Percentiles rank a stretch among this genome's conserved stretches.
Evolutionary conservation across 2,329 filamentous ascomycete species (phyloP).

Genomic region (Pseudopyricularia cyperi): DNA sequence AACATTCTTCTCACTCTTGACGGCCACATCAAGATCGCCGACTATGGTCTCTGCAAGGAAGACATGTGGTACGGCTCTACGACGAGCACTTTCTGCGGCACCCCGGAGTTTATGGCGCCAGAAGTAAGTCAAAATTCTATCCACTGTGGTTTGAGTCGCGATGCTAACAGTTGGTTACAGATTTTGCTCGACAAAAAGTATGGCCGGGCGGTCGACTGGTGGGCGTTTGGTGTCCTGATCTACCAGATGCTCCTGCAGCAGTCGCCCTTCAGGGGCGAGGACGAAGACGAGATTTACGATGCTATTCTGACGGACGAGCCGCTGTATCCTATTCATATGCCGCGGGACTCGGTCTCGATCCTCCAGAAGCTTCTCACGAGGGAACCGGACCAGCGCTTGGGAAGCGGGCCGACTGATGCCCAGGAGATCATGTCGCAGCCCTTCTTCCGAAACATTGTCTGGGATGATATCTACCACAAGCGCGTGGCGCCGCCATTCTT

Average conservation of each 20-base stretch:
- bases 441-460: conserved; percentile 95
- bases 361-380: conserved; percentile 93
- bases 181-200: conserved; percentile 98
- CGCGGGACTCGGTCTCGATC: conserved; percentile 91
- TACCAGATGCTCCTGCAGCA: conserved; percentile 99
- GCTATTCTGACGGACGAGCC: conserved; percentile 96
- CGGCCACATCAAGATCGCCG: conserved; percentile 95
- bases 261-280: conserved; percentile 95
- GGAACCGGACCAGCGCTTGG: conserved; percentile 84
- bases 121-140: conserved; percentile 47
- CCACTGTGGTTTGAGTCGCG: too few relatives aligned
- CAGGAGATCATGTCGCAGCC: conserved; percentile 98
- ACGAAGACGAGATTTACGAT: conserved; percentile 98
- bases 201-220: conserved; percentile 95
- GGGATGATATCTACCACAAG: conserved; percentile 98
- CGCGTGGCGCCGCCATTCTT: conserved; percentile 78
- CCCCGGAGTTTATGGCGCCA: conserved; percentile 98
- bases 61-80: conserved; percentile 99
- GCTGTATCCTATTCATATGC: conserved; percentile 97
- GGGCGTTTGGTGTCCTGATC: conserved; percentile 97
- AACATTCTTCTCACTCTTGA: conserved; percentile 90
- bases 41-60: conserved; percentile 98
- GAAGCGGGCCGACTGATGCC: conserved; percentile 89
- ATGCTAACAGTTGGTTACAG: conserved; percentile 25
- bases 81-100: conserved; percentile 96